Percentiles rank a stretch among this genome's conserved stretches.
Conservation (phyloP, 306 rosid species). For the Corylus americana region DNA sequence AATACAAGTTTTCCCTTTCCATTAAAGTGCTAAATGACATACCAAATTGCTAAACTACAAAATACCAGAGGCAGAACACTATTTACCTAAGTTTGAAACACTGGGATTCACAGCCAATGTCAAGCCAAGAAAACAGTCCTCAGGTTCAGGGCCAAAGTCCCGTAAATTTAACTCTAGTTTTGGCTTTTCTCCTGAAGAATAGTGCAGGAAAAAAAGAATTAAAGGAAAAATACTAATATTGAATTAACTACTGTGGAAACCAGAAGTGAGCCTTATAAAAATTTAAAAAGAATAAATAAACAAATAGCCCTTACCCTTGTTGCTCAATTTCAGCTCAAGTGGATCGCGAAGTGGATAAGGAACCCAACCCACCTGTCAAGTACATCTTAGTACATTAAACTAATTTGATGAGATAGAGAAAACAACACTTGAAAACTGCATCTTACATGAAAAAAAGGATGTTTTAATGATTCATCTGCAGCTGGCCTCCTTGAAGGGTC, state of each 20-base stretch:
- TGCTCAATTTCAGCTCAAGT: slow-evolving; percentile 82
- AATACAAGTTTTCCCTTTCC: neutral
- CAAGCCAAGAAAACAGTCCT: slow-evolving; percentile 93
- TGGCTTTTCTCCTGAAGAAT: slow-evolving; percentile 65
- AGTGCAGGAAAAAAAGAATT: slow-evolving; percentile 21
- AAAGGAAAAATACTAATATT: slow-evolving; percentile 11
- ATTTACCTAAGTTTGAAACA: slow-evolving; percentile 63
- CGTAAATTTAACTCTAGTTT: slow-evolving; percentile 75
- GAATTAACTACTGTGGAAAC: slow-evolving; percentile 8
- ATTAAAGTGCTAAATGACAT: neutral
- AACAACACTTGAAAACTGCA: slow-evolving; percentile 20
- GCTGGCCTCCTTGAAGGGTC: slow-evolving; percentile 79
- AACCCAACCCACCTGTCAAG: slow-evolving; percentile 61
- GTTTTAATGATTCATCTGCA: slow-evolving; percentile 72
- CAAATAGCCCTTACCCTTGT: slow-evolving; percentile 49
- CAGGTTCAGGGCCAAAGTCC: slow-evolving; percentile 81
- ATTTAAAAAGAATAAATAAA: slow-evolving; percentile 11
- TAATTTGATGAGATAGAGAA: slow-evolving; percentile 19
- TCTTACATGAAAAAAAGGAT: slow-evolving; percentile 79
- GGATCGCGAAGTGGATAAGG: slow-evolving; percentile 63
- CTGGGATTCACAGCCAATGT: slow-evolving; percentile 83
- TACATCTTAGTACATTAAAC: slow-evolving; percentile 34
- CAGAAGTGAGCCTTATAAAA: slow-evolving; percentile 14
- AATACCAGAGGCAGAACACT: slow-evolving; percentile 13
- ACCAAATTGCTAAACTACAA: neutral